These are phyloP conservation scores for Boletus subcaerulescens DNA, from an alignment of 768 basidiomycete species.

Conservation along the genomic window DNA sequence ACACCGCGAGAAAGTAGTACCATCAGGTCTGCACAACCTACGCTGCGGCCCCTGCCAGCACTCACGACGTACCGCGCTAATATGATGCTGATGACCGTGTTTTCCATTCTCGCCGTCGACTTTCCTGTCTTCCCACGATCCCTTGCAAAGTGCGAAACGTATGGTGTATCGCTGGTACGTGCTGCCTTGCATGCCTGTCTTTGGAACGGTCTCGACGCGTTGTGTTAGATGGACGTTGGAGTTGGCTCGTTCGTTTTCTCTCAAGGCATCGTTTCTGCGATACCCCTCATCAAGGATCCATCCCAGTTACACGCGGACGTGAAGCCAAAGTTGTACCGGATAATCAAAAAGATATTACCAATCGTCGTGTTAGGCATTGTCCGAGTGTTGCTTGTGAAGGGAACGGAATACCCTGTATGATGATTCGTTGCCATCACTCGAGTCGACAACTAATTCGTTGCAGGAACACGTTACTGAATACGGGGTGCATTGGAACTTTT, in stretches of 20 bases:
- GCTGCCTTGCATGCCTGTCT: background rate
- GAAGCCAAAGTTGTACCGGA: slow-evolving; percentile 46
- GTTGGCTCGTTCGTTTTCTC: slow-evolving; percentile 98
- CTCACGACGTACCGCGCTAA: slow-evolving; percentile 88
- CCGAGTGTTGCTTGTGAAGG: slow-evolving; percentile 85
- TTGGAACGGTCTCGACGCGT: background rate
- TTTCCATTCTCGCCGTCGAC: slow-evolving; percentile 94
- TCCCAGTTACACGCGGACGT: slow-evolving; percentile 48
- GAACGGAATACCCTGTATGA: slow-evolving; percentile 87
- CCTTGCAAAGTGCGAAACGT: slow-evolving; percentile 91
- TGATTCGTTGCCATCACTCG: background rate
- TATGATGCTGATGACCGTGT: slow-evolving; percentile 91
- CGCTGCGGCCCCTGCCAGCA: slow-evolving; percentile 58
- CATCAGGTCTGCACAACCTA: background rate
- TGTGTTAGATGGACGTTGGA: slow-evolving; percentile 88
- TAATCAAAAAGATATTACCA: slow-evolving; percentile 60
- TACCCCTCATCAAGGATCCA: slow-evolving; percentile 69
- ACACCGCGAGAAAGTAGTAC: background rate
- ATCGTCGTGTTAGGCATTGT: slow-evolving; percentile 71
- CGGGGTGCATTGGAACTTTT: slow-evolving; percentile 98
- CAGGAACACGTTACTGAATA: slow-evolving; percentile 97
- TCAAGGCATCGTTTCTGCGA: slow-evolving; percentile 88
- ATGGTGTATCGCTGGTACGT: slow-evolving; percentile 87
- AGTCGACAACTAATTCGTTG: background rate
- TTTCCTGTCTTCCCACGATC: slow-evolving; percentile 87